phyloP scores from a whole-genome alignment of 306 rosid species.

The Lathyrus tuberosus region DNA sequence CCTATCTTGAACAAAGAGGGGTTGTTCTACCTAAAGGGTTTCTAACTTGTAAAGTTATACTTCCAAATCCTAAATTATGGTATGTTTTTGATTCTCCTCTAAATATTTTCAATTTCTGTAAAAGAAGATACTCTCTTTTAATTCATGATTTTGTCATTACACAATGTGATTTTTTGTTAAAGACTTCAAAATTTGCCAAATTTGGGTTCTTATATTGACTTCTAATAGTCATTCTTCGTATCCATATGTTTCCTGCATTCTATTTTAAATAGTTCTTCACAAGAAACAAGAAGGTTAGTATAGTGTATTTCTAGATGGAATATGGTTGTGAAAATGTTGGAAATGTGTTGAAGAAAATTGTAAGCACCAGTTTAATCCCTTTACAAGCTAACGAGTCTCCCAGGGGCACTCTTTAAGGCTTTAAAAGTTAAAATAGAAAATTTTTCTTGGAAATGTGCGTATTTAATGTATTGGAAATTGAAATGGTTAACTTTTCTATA shows the following conservation, averaged over 20 bases:
- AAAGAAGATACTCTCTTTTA: constrained; percentile 17
- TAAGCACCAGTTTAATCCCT: constrained; percentile 1
- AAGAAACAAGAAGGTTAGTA: background rate
- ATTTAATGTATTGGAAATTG: too few relatives aligned
- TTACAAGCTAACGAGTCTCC: too few relatives aligned
- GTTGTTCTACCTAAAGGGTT: constrained; percentile 66
- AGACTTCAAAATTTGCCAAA: background rate
- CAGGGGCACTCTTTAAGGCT: too few relatives aligned
- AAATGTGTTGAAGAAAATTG: constrained; percentile 22
- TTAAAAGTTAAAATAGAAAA: too few relatives aligned
- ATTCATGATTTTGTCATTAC: constrained; percentile 6
- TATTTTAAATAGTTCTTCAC: background rate
- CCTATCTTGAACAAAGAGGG: constrained; percentile 95
- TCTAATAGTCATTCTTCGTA: constrained; percentile 14
- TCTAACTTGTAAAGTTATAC: constrained; percentile 77
- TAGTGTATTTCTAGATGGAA: constrained; percentile 7
- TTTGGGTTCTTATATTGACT: background rate
- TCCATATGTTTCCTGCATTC: constrained; percentile 22
- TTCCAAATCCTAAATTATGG: constrained; percentile 83
- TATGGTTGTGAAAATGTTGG: constrained; percentile 4
- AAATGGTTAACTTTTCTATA: too few relatives aligned
- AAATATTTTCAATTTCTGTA: background rate
- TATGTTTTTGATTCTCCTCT: constrained; percentile 45
- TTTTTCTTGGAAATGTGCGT: too few relatives aligned
- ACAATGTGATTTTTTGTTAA: background rate